Evolutionary conservation across 1,284 basidiomycete species (phyloP), one percentile per base, ranked within the genome.

Genomic region (Ceraceosorus bombacis): DNA sequence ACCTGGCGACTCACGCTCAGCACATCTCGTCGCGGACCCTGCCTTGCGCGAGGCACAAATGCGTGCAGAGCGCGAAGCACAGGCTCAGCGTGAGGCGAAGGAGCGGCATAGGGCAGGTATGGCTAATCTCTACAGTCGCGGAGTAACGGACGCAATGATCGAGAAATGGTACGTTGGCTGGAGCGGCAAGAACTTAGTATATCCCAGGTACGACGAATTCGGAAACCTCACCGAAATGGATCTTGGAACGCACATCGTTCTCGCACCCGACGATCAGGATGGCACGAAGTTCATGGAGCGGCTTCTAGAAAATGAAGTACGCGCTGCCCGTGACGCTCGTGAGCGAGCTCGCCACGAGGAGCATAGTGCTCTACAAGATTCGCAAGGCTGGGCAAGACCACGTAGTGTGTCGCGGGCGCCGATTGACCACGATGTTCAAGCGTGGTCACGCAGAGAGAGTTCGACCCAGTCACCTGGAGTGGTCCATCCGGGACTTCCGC

Each of bases 141-240:
- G 75, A 37, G 65, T 77, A 46, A 73, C 68, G 15, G 74, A 77
- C 51, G 61, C 68, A 37, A 74, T 77, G 75, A 71, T 77, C 17
- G 56, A 68, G 59, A 62, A 61, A 27, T 75, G 68, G 63, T 69
- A 68, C 57, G 55, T 77, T 41, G 75, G 67, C 36, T 77, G 74
- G 74, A 69, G 76, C 52, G 75, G 75, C 9, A 62, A 66, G n/a
- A 58, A 57, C n/a, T 65, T 77, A 36, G 65, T 77, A 2, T 74
- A 71, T 43, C 66, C 73, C 0, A 57, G 68, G 13, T 64, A 63
- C 41, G 68, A 71, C 43, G 41, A 58, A 5, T 9, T 53, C 7
- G 66, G 64, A n/a, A 27, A 37, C 43, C 53, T 69, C 17, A 54
- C 63, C 49, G 70, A 73, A 55, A 38, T 73, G 8, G 49, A 65